Evolutionary conservation across 2,329 filamentous ascomycete genomes (phyloP), one percentile per base, ranked within the genome.

Genomic region (Penicillium sp.): DNA sequence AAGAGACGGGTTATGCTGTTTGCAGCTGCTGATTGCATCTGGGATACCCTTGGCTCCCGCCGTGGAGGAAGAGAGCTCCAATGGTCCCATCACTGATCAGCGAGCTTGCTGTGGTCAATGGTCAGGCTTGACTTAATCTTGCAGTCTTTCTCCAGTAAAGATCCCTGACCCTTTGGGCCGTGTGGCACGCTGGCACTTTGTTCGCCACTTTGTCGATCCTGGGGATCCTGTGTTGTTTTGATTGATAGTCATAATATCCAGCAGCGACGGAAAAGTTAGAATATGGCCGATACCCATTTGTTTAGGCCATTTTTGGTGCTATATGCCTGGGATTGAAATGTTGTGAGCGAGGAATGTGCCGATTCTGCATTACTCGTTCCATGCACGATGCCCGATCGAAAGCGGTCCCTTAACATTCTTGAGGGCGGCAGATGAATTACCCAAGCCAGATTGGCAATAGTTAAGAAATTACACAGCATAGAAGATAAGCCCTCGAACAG

Each of bases 21-120:
- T 68, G 64, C 66, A 65, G 66, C 23, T 61, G 49, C 30, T 53
- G 55, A 62, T 62, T 58, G 60, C 60, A 58, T 58, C 55, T 55
- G 50, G 58, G 53, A 58, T 53, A 52, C 21, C 47, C 56, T 58
- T 51, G 47, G 45, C 13, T 45, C 35, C 31, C 29, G 55, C 49
- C 55, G 38, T 57, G 13, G 31, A 38, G 38, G 45, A 38, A 4
- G 26, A 26, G 1, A n/a, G 11, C 46, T 50, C 21, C 13, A 8
- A 15, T 48, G 23, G 13, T 41, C 35, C 35, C 35, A 41, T 41
- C 35, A 41, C 11, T 15, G 15, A 41, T 41, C 35, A 41, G 35
- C 35, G 15, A 41, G 15, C 35, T 41, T 41, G 35, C 35, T n/a
- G 51, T 38, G 38, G 51, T 26, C 35, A 54, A n/a, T 54, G 51